phyloP scores from a whole-genome alignment of 768 basidiomycete species.

The Ephemerocybe angulata region DNA sequence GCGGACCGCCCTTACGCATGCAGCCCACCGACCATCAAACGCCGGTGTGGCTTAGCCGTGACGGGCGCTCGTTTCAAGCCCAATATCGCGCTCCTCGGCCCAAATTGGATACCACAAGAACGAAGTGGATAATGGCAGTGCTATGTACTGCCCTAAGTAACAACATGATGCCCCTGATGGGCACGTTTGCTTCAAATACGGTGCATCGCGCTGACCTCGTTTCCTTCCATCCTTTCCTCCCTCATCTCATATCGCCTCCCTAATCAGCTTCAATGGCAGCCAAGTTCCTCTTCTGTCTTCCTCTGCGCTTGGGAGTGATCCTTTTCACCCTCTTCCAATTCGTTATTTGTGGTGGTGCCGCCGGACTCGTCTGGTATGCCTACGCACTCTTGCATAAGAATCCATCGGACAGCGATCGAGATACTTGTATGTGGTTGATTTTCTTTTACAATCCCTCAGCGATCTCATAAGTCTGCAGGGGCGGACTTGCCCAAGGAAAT shows the following conservation, averaged over 20 bases:
- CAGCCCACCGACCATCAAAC: too few relatives aligned
- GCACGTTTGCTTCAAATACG: neutral
- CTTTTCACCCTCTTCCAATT: conserved; percentile 40
- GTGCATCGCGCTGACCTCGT: neutral
- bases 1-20: too few relatives aligned
- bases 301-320: conserved; percentile 39
- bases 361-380: conserved; percentile 32
- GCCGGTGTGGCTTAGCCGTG: too few relatives aligned
- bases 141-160: too few relatives aligned
- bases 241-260: too few relatives aligned
- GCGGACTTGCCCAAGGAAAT: conserved; percentile 21
- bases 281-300: conserved; percentile 41
- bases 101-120: too few relatives aligned
- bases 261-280: conserved; percentile 38
- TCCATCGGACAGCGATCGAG: too few relatives aligned
- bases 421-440: conserved; percentile 5
- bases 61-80: neutral
- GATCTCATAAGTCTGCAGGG: conserved; percentile 13
- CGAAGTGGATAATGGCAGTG: neutral
- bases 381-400: too few relatives aligned
- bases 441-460: neutral
- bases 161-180: too few relatives aligned
- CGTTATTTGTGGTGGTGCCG: conserved; percentile 27
- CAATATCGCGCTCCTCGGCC: too few relatives aligned
- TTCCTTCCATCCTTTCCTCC: conserved; percentile 6